These are phyloP conservation scores for Taphrina sp. DNA, from an alignment of 1,139 yeast genomes.

Conservation along the genomic window DNA sequence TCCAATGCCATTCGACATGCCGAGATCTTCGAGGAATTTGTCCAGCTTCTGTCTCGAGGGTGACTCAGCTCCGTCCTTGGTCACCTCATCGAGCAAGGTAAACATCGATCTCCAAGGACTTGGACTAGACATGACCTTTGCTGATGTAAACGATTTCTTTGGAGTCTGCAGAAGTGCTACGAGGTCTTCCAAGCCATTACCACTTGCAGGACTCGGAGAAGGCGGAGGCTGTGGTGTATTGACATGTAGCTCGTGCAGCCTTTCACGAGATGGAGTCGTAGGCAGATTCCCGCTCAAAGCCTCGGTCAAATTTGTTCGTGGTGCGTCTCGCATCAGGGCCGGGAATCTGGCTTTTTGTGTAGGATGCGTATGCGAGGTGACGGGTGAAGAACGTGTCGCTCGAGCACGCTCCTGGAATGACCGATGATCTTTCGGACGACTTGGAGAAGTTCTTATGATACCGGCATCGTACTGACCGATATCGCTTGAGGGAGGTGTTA, in stretches of 20 bases:
- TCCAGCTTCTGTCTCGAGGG: constrained; percentile 22
- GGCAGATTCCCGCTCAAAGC: neutral
- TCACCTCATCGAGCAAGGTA: constrained; percentile 15
- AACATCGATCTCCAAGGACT: constrained; percentile 28
- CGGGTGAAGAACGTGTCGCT: constrained; percentile 15
- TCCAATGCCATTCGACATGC: constrained; percentile 5
- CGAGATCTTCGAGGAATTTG: constrained; percentile 24
- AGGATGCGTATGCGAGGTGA: too few species aligned
- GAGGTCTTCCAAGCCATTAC: constrained; percentile 8
- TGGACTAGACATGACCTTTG: constrained; percentile 7
- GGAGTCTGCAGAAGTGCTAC: constrained; percentile 22
- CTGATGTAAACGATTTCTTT: neutral
- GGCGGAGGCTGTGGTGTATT: constrained; percentile 21
- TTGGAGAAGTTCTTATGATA: constrained; percentile 11
- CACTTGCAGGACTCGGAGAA: constrained; percentile 22
- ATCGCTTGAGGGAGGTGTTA: neutral
- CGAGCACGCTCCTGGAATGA: neutral
- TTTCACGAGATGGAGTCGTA: constrained; percentile 9
- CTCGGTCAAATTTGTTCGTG: neutral
- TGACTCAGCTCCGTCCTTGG: constrained; percentile 13
- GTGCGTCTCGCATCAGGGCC: neutral
- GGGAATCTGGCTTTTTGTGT: neutral
- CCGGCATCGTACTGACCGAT: constrained; percentile 1
- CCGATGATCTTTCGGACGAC: neutral
- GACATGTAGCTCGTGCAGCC: constrained; percentile 19